Percentiles rank a stretch among this genome's conserved stretches.
Conservation (phyloP, 78 protist genomes). For the Chrysochromulina parva region DNA sequence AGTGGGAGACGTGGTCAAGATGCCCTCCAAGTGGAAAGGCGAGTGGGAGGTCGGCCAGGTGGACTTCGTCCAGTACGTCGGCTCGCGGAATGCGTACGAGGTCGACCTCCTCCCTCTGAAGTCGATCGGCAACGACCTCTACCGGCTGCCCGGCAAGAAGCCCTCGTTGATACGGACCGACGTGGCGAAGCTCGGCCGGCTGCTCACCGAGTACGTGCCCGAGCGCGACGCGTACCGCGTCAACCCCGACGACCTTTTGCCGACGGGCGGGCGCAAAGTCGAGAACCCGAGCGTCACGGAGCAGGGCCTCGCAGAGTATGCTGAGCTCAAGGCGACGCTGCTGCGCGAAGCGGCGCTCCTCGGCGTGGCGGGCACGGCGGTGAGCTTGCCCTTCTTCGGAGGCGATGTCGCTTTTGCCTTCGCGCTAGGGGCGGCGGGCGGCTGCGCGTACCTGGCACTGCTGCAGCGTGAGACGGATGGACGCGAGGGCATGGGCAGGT, state of each 20-base stretch:
- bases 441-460: not conserved
- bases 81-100: not conserved
- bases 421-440: not conserved
- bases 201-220: not conserved
- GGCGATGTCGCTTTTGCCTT: not conserved
- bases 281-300: not conserved
- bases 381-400: not conserved
- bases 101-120: conserved; percentile 5
- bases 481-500: too few species aligned
- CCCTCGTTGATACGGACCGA: not conserved
- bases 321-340: not conserved
- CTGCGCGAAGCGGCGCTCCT: not conserved
- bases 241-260: not conserved
- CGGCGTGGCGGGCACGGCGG: not conserved
- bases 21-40: conserved; percentile 17
- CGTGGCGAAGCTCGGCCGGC: not conserved
- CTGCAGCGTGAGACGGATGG: not conserved
- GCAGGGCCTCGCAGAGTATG: not conserved
- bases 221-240: not conserved
- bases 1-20: conserved; percentile 1
- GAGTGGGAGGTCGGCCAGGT: conserved; percentile 24
- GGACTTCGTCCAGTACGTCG: not conserved
- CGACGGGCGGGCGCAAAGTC: too few species aligned
- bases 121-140: not conserved
- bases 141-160: not conserved